Percentiles rank a stretch among this genome's conserved stretches.
Evolutionary conservation across 2,329 filamentous ascomycete species (phyloP).

Genomic region (Colletotrichum theobromicola): DNA sequence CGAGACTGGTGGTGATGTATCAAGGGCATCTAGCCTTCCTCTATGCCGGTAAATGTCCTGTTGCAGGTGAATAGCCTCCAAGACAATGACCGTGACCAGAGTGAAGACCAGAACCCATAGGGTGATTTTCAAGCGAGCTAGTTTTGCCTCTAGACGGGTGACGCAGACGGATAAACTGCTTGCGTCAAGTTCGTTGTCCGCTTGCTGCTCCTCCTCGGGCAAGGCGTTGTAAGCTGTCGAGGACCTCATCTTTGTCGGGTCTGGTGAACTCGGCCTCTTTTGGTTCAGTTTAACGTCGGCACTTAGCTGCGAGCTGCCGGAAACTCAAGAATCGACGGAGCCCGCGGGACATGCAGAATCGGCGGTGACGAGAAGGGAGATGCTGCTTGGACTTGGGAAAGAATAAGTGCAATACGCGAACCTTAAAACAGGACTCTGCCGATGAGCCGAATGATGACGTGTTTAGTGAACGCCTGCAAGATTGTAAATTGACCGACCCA

Average conservation of each 20-base stretch:
- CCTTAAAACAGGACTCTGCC: not conserved
- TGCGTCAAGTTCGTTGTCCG: not conserved
- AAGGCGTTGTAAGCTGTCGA: not conserved
- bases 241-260: rapidly evolving
- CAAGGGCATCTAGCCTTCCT: not conserved
- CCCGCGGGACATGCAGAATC: rapidly evolving
- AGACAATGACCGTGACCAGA: not conserved
- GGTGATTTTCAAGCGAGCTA: not conserved
- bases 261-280: not conserved
- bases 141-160: not conserved
- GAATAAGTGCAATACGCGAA: not conserved
- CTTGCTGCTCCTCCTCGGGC: not conserved
- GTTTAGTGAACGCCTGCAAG: not conserved
- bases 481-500: not conserved
- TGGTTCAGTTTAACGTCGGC: not conserved
- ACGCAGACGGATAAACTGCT: not conserved
- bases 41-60: not conserved
- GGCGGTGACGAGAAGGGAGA: not conserved
- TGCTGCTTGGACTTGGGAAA: not conserved
- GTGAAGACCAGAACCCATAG: not conserved
- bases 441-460: not conserved
- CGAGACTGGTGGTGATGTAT: not conserved
- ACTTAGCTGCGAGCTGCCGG: rapidly evolving
- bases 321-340: not conserved
- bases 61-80: not conserved